These are phyloP conservation scores for Mitragyna speciosa DNA, from an alignment of 257 asterid species.

Conservation along the genomic window DNA sequence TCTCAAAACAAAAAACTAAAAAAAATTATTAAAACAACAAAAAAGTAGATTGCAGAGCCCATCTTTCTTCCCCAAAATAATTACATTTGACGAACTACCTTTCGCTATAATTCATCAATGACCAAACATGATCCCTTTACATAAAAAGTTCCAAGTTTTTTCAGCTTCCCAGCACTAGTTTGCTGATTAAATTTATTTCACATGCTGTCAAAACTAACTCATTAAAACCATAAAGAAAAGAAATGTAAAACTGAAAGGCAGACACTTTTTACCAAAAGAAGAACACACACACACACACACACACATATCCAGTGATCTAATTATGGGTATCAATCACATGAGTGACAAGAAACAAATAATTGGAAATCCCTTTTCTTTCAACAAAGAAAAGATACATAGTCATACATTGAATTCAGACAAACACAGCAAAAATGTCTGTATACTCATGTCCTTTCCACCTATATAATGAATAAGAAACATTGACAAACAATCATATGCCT, in stretches of 20 bases:
- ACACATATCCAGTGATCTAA: background rate
- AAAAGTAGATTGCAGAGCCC: background rate
- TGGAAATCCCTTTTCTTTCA: background rate
- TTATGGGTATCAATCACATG: background rate
- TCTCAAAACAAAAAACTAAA: no score
- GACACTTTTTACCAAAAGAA: background rate
- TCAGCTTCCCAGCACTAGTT: background rate
- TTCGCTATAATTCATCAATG: background rate
- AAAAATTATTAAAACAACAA: no score
- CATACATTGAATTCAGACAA: constrained; percentile 15
- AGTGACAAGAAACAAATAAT: background rate
- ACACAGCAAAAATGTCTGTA: background rate
- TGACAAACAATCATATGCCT: constrained; percentile 43
- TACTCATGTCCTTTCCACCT: constrained; percentile 12
- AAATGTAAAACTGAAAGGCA: no score
- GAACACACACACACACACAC: no score
- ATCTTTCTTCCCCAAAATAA: background rate
- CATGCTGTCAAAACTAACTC: background rate
- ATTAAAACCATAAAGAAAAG: background rate
- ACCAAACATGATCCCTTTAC: background rate
- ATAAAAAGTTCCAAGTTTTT: background rate
- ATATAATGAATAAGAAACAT: background rate
- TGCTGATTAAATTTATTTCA: background rate
- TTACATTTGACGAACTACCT: background rate
- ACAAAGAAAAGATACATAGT: background rate